phyloP scores from a whole-genome alignment of 139 green algal species.

The Ettlia oleoabundans region DNA sequence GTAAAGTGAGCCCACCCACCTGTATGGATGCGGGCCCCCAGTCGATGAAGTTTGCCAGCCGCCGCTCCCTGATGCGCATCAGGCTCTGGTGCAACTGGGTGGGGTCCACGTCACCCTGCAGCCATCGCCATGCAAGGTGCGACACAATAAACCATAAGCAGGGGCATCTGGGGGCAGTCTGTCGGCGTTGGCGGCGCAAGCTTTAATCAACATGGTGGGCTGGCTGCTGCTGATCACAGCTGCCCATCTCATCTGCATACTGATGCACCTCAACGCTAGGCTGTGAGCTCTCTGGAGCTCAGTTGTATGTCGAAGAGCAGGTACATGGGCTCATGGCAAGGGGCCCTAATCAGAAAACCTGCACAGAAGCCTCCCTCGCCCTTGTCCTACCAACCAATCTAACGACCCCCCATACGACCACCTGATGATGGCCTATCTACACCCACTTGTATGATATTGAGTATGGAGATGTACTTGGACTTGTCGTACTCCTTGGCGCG shows the following conservation, averaged over 20 bases:
- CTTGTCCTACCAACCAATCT: no score
- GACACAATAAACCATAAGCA: not conserved
- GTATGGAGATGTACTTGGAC: conserved; percentile 96
- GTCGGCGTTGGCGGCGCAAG: no score
- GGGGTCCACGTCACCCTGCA: conserved; percentile 90
- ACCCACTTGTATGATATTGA: conserved; percentile 95
- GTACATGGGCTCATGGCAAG: no score
- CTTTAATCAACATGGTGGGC: no score
- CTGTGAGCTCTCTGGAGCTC: no score
- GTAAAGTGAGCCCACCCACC: no score
- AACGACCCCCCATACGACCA: no score
- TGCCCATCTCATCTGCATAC: not conserved
- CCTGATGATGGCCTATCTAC: no score
- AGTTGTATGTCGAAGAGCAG: no score
- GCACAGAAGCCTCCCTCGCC: no score
- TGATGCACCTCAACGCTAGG: no score
- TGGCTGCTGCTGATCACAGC: not conserved
- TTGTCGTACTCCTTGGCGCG: conserved; percentile 84
- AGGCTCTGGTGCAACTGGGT: conserved; percentile 97
- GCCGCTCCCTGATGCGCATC: conserved; percentile 94
- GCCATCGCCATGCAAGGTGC: not conserved
- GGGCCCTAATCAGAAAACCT: no score
- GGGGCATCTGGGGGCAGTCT: not conserved
- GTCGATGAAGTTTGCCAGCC: conserved; percentile 97
- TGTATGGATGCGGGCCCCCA: conserved; percentile 97